These are phyloP conservation scores for Emergomyces pasteurianus DNA, from an alignment of 2,329 filamentous ascomycete genomes.

Conservation along the genomic window DNA sequence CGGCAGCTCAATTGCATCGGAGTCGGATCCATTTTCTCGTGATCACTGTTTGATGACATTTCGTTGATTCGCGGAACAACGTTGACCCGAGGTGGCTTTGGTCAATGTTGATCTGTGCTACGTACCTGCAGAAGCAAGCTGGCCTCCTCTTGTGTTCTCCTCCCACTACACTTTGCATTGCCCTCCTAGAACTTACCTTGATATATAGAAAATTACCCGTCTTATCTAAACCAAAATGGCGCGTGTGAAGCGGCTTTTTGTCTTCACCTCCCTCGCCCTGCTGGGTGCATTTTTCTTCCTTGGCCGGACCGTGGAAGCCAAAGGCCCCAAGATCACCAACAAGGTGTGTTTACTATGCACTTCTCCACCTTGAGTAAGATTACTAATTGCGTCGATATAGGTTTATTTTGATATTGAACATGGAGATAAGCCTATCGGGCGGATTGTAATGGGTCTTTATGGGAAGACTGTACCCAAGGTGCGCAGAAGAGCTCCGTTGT, in stretches of 20 bases:
- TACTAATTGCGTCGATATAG: conserved; percentile 18
- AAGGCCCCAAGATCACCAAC: conserved; percentile 90
- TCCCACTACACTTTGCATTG: not conserved
- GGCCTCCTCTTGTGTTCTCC: conserved; percentile 14
- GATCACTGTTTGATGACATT: not conserved
- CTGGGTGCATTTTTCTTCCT: conserved; percentile 65
- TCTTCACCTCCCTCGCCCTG: conserved; percentile 63
- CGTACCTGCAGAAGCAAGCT: conserved; percentile 22
- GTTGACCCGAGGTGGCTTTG: not conserved
- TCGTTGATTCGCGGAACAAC: conserved; percentile 4
- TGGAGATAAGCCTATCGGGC: conserved; percentile 48
- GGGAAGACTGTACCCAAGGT: conserved; percentile 57
- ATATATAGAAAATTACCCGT: not conserved
- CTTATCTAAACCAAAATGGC: conserved; percentile 48
- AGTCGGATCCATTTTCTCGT: not conserved
- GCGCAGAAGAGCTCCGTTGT: conserved; percentile 7
- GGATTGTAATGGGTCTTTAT: conserved; percentile 53
- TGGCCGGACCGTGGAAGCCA: conserved; percentile 61
- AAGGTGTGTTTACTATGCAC: conserved; percentile 45
- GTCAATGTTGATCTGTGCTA: no score
- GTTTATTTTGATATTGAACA: conserved; percentile 57
- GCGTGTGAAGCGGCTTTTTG: conserved; percentile 56
- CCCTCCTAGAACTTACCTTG: not conserved
- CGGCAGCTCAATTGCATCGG: not conserved
- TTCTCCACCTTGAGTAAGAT: no score